phyloP scores from a whole-genome alignment of 805 yeast genomes.

The Diddensiella santjacobensis region DNA sequence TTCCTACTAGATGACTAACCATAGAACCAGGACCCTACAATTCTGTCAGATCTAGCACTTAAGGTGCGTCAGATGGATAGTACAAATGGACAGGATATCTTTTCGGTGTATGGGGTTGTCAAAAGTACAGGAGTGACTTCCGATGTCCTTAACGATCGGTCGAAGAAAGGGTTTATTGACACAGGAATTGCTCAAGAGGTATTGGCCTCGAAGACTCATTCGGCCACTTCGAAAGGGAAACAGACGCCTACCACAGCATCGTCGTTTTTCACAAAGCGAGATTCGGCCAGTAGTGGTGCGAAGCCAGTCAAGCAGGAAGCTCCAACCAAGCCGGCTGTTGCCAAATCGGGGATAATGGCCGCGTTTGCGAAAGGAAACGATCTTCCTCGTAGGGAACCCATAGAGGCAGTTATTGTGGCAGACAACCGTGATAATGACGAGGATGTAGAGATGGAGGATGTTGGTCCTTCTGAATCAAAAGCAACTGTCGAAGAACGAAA shows the following conservation, averaged over 20 bases:
- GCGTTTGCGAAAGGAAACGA: constrained; percentile 16
- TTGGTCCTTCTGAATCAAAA: constrained; percentile 4
- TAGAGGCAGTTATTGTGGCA: constrained; percentile 17
- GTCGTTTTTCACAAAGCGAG: background rate
- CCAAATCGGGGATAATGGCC: constrained; percentile 4
- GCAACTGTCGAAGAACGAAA: constrained; percentile 7
- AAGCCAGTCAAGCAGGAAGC: background rate
- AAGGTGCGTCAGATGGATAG: constrained; percentile 3
- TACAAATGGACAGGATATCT: background rate
- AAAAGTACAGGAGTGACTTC: background rate
- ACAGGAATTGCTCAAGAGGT: background rate
- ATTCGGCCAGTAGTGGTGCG: constrained; percentile 3
- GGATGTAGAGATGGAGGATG: constrained; percentile 18
- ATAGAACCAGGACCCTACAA: constrained; percentile 1
- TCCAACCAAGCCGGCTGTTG: background rate
- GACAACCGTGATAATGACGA: constrained; percentile 5
- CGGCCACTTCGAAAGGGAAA: background rate
- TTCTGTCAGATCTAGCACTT: background rate
- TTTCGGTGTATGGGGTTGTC: constrained; percentile 4
- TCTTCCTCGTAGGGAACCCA: constrained; percentile 12
- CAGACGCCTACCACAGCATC: background rate
- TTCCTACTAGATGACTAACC: background rate
- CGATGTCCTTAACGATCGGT: background rate
- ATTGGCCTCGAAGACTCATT: background rate
- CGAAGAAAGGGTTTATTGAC: background rate